phyloP scores from a whole-genome alignment of 192 early-diverging fungal genomes.

The Podila clonocystis region DNA sequence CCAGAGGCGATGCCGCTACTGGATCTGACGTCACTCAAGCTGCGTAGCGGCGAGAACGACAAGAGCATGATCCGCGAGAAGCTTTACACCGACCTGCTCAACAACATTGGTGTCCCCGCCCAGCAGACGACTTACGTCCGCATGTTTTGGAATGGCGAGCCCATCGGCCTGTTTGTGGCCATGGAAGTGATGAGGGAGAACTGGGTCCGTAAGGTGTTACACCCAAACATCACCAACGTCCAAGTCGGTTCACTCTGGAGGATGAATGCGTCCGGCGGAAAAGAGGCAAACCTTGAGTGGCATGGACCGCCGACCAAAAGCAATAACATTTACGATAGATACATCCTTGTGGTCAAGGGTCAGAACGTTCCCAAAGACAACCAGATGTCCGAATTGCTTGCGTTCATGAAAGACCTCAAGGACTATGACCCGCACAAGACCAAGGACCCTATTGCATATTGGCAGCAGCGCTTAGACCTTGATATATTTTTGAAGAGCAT shows the following conservation, averaged over 20 bases:
- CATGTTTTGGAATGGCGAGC: slow-evolving; percentile 42
- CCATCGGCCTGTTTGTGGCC: slow-evolving; percentile 49
- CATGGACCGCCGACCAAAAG: slow-evolving; percentile 23
- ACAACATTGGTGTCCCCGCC: slow-evolving; percentile 44
- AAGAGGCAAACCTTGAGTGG: slow-evolving; percentile 44
- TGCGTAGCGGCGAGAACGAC: slow-evolving; percentile 48
- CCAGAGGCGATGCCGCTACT: slow-evolving; percentile 20
- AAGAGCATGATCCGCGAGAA: slow-evolving; percentile 56
- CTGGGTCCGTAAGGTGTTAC: slow-evolving; percentile 25
- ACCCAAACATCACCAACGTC: slow-evolving; percentile 36
- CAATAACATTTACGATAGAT: slow-evolving; percentile 31
- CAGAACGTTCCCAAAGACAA: slow-evolving; percentile 26
- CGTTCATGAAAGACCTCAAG: slow-evolving; percentile 46
- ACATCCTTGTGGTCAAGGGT: slow-evolving; percentile 27
- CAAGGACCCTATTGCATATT: slow-evolving; percentile 25
- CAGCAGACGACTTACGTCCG: slow-evolving; percentile 46
- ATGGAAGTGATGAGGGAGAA: slow-evolving; percentile 50
- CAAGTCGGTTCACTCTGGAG: slow-evolving; percentile 29
- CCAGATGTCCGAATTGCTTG: slow-evolving; percentile 32
- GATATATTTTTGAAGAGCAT: slow-evolving; percentile 37
- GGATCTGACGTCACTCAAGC: slow-evolving; percentile 43
- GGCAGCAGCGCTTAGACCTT: slow-evolving; percentile 41
- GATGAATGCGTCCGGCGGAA: slow-evolving; percentile 31
- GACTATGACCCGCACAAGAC: slow-evolving; percentile 21
- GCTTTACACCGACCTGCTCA: slow-evolving; percentile 50